A percentile compares a stretch with the other conserved stretches of the same genome.
Conservation (phyloP, 2,329 filamentous ascomycete species). For the Neofusicoccum parvum region DNA sequence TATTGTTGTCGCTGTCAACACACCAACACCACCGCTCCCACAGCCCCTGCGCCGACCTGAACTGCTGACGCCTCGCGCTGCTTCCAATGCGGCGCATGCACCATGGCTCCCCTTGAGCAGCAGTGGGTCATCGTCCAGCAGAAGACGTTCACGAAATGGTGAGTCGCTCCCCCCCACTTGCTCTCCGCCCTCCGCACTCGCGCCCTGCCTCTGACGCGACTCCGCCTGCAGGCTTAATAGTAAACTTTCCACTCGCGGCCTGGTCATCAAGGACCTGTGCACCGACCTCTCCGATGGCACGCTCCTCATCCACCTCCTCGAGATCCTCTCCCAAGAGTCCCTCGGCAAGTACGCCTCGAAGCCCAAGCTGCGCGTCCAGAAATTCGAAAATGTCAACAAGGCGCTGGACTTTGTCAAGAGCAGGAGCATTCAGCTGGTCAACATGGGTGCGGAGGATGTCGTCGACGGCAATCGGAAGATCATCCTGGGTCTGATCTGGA, state of each 20-base stretch:
- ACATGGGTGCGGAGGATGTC: slow-evolving; percentile 97
- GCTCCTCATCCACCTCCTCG: slow-evolving; percentile 92
- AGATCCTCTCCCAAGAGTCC: slow-evolving; percentile 92
- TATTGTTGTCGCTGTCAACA: slow-evolving; percentile 19
- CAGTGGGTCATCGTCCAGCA: slow-evolving; percentile 81
- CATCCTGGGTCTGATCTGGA: slow-evolving; percentile 96
- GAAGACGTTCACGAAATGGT: slow-evolving; percentile 99
- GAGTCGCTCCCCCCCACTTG: slow-evolving; percentile 29
- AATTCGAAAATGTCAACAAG: slow-evolving; percentile 97
- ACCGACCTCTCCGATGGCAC: slow-evolving; percentile 92
- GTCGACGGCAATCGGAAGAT: slow-evolving; percentile 98
- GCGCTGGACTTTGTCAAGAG: slow-evolving; percentile 91
- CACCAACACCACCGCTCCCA: slow-evolving; percentile 10
- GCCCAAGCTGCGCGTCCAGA: slow-evolving; percentile 93
- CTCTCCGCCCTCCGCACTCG: slow-evolving; percentile 1
- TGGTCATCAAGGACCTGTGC: slow-evolving; percentile 86
- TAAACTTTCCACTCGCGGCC: slow-evolving; percentile 76
- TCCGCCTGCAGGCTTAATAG: slow-evolving; percentile 77
- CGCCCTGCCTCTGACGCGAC: slow-evolving; percentile 14
- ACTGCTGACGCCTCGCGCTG: slow-evolving; percentile 4
- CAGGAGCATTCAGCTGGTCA: slow-evolving; percentile 93
- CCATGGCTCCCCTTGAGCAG: slow-evolving; percentile 58
- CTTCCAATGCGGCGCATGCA: slow-evolving; percentile 20
- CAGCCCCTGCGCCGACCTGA: neutral
- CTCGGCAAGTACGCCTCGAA: slow-evolving; percentile 96